Conservation (phyloP, 2,329 filamentous ascomycete species). For the Venturiaceae sp. region DNA sequence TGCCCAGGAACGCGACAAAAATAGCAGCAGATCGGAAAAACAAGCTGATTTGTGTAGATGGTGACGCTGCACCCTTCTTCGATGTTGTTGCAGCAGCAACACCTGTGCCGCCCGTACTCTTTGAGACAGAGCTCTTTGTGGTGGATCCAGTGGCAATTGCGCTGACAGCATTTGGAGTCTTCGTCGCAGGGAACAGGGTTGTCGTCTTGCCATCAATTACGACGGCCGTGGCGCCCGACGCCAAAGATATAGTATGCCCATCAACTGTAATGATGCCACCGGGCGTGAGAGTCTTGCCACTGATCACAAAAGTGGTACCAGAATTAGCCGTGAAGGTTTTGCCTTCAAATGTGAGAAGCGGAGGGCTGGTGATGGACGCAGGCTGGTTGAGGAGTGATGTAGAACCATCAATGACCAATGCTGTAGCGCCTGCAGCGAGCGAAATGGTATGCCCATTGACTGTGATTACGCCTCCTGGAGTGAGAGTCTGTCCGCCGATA, state of each 20-base stretch:
- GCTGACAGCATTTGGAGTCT: neutral
- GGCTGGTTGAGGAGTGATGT: slow-evolving; percentile 5
- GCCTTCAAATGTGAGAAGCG: slow-evolving; percentile 4
- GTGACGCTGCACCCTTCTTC: neutral
- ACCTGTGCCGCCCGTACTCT: neutral
- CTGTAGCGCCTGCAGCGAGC: slow-evolving; percentile 2
- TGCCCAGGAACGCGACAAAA: neutral
- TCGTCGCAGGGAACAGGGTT: slow-evolving; percentile 5
- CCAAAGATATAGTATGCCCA: slow-evolving; percentile 1
- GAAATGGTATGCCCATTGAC: slow-evolving; percentile 5
- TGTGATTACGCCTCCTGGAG: slow-evolving; percentile 7
- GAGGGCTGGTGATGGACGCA: slow-evolving; percentile 1
- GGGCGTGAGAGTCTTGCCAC: slow-evolving; percentile 9
- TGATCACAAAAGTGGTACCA: slow-evolving; percentile 9
- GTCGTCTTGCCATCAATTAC: slow-evolving; percentile 8
- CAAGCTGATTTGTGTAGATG: neutral
- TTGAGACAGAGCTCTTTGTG: neutral
- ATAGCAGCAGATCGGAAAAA: neutral
- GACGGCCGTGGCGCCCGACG: slow-evolving; percentile 5
- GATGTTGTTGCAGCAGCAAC: neutral
- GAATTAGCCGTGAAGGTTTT: slow-evolving; percentile 9
- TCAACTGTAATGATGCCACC: slow-evolving; percentile 8
- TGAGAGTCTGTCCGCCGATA: slow-evolving; percentile 10
- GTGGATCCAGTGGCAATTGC: neutral
- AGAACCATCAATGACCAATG: slow-evolving; percentile 7